Percentiles rank a stretch among this genome's conserved stretches.
Evolutionary conservation across 2,329 filamentous ascomycete species (phyloP).

Genomic region (Coleophoma cylindrospora): DNA sequence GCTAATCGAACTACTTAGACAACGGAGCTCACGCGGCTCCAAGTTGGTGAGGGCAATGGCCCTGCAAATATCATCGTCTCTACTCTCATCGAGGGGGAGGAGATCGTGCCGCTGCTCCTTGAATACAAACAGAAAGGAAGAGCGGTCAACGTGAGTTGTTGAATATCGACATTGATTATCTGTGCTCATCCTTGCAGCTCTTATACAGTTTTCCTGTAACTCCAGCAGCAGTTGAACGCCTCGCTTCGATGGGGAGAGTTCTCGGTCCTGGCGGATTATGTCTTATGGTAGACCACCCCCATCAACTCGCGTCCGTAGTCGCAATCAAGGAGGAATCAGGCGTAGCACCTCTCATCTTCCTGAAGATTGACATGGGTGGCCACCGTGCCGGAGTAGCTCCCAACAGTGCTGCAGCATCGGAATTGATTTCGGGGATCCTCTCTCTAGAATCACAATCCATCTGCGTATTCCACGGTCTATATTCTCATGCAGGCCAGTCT

Average conservation of each 20-base stretch:
- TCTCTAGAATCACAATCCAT: slow-evolving; percentile 32
- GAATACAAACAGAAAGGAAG: slow-evolving; percentile 50
- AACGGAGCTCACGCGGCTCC: slow-evolving; percentile 57
- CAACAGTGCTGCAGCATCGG: slow-evolving; percentile 36
- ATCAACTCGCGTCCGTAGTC: slow-evolving; percentile 49
- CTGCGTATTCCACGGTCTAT: slow-evolving; percentile 56
- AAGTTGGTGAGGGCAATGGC: slow-evolving; percentile 53
- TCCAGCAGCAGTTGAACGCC: slow-evolving; percentile 52
- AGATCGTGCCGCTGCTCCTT: slow-evolving; percentile 53
- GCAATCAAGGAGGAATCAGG: slow-evolving; percentile 37
- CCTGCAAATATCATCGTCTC: slow-evolving; percentile 61
- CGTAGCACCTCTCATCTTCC: slow-evolving; percentile 49
- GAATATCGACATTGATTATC: background rate
- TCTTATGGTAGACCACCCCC: slow-evolving; percentile 65
- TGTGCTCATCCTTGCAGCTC: slow-evolving; percentile 12
- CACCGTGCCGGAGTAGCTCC: slow-evolving; percentile 63
- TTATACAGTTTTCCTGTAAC: slow-evolving; percentile 66
- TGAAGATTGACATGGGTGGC: slow-evolving; percentile 73
- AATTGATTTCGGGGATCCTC: slow-evolving; percentile 41
- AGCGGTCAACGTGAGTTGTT: slow-evolving; percentile 48
- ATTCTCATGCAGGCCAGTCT: slow-evolving; percentile 69
- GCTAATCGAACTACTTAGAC: slow-evolving; percentile 41
- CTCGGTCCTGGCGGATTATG: slow-evolving; percentile 54
- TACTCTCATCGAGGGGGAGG: slow-evolving; percentile 70
- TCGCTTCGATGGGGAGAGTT: slow-evolving; percentile 48